Percentiles rank a stretch among this genome's conserved stretches.
These are phyloP conservation scores for Mikania micrantha DNA, from an alignment of 129 eudicot genomes.

Conservation along the genomic window DNA sequence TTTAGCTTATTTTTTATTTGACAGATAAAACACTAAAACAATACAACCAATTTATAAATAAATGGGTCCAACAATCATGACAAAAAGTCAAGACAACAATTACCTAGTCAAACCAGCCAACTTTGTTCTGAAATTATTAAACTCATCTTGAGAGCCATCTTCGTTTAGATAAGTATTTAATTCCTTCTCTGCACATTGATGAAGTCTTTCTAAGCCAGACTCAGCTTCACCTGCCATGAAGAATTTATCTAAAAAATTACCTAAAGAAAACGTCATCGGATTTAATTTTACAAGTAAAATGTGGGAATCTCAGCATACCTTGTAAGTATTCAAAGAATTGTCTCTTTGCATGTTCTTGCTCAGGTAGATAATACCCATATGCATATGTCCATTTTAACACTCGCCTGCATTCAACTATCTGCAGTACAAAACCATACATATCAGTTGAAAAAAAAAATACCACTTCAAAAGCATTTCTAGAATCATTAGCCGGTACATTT, in stretches of 20 bases:
- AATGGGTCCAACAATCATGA: neutral
- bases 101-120: conserved; percentile 60
- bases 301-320: conserved; percentile 1
- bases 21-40: neutral
- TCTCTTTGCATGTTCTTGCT: conserved; percentile 15
- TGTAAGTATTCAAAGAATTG: conserved; percentile 30
- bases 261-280: neutral
- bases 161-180: conserved; percentile 25
- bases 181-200: conserved; percentile 70
- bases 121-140: conserved; percentile 52
- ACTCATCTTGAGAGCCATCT: conserved; percentile 26
- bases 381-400: conserved; percentile 37
- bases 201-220: conserved; percentile 38
- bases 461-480: neutral
- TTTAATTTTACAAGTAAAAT: neutral
- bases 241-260: neutral
- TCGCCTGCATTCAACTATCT: conserved; percentile 40
- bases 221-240: conserved; percentile 22
- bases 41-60: neutral
- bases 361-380: conserved; percentile 26
- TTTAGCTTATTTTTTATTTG: neutral
- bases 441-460: neutral
- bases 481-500: neutral
- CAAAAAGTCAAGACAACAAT: neutral
- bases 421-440: neutral